Evolutionary conservation across 352 stramenopile species (phyloP).

Genomic region (Phytophthora citrophthora): DNA sequence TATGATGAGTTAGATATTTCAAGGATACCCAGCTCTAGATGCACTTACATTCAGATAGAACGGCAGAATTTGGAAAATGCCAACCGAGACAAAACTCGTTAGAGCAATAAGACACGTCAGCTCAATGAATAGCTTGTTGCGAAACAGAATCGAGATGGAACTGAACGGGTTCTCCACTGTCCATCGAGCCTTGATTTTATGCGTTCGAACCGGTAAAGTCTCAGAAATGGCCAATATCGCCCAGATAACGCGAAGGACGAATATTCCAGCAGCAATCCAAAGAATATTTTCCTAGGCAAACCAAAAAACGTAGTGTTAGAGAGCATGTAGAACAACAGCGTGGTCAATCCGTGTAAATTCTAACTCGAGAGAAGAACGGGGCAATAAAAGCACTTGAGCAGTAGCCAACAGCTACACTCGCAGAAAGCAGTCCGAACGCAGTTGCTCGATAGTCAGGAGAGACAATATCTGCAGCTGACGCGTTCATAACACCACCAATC

Average conservation of each 20-base stretch:
- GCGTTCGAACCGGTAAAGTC: constrained; percentile 46
- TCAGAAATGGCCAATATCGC: constrained; percentile 62
- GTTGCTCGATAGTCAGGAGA: constrained; percentile 50
- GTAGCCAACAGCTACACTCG: constrained; percentile 56
- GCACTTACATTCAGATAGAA: constrained; percentile 78
- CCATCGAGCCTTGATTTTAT: constrained; percentile 27
- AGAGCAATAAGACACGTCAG: constrained; percentile 66
- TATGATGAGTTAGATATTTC: background rate
- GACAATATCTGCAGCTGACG: constrained; percentile 70
- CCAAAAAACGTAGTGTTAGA: background rate
- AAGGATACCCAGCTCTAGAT: no score
- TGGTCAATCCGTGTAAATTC: constrained; percentile 18
- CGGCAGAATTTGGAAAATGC: constrained; percentile 42
- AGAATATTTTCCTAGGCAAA: constrained; percentile 54
- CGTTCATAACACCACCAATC: constrained; percentile 61
- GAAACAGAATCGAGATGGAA: constrained; percentile 62
- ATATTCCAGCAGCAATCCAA: constrained; percentile 49
- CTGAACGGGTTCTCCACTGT: constrained; percentile 56
- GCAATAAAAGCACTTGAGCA: constrained; percentile 56
- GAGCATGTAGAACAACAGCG: no score
- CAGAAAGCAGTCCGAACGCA: constrained; percentile 64
- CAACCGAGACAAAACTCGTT: constrained; percentile 52
- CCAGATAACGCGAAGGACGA: constrained; percentile 51
- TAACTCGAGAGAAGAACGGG: constrained; percentile 54
- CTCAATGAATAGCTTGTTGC: constrained; percentile 61